These are phyloP conservation scores for Diaporthe batatas DNA, from an alignment of 2,329 filamentous ascomycete species.

Conservation along the genomic window DNA sequence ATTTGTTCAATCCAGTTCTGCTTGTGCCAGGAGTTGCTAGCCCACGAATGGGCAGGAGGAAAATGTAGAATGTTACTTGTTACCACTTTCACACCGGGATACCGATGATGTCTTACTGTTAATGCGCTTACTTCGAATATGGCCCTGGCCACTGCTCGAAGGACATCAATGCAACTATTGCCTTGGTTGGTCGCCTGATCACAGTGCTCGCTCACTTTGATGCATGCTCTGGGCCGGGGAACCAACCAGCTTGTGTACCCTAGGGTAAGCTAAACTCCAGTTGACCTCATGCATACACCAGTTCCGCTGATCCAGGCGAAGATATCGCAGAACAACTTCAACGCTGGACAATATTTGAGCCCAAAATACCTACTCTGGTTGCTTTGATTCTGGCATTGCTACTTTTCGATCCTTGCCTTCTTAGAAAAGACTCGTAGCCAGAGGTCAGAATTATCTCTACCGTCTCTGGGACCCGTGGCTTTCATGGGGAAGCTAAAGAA, in stretches of 20 bases:
- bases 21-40: background rate
- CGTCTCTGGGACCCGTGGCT: background rate
- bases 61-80: background rate
- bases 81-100: background rate
- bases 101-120: background rate
- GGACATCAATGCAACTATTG: background rate
- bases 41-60: background rate
- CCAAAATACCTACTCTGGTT: background rate
- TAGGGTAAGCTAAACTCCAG: background rate
- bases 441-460: background rate
- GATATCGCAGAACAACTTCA: background rate
- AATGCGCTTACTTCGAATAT: background rate
- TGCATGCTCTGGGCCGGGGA: background rate
- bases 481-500: background rate
- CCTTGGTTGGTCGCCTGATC: background rate
- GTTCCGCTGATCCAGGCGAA: background rate
- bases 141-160: background rate
- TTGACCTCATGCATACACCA: background rate
- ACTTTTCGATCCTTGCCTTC: background rate
- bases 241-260: background rate
- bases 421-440: background rate
- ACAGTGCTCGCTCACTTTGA: background rate
- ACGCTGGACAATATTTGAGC: background rate
- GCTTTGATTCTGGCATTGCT: background rate
- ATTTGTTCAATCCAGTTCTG: background rate